Base-by-base conservation (phyloP, 208 protist genomes). In the Blastocrithidia nonstop region DNA sequence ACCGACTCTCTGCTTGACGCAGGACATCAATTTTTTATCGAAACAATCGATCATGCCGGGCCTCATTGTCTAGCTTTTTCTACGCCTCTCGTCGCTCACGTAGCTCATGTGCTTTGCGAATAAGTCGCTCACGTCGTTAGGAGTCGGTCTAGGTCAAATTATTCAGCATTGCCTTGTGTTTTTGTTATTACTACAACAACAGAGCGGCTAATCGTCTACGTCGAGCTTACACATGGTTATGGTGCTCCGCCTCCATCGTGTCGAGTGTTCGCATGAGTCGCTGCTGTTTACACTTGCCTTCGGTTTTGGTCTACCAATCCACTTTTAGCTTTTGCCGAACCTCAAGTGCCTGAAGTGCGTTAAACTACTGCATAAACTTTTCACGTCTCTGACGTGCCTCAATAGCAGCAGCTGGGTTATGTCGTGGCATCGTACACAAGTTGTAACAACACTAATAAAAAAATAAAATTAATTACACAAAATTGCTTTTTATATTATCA, bases 1-100 rank as follows among this genome's bases (percentile, higher is more conserved):
- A 60, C 0, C 77, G 73, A 51, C 77, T 88, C 69, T 91, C 77
- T 24, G 82, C 82, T 53, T 78, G 66, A 0, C 82, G 73, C 24
- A 91, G 63, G 15, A 47, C 58, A 50, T 85, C 82, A 29, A 86
- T 88, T 28, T 74, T 69, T 16, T 85, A 74, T 8, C 77, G 74
- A 46, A 91, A 85, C 22, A 86, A 58, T 6, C 70, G 70, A 28
- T 88, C 69, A 23, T 83, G 50, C 6, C 72, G 60, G n/a, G 58
- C 58, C 23, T 57, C 56, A 33, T 35, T 73, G 45, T 85, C 77
- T 13, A 37, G 47, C 50, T 64, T 50, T 39, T 70, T 69, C 35
- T 71, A 56, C 42, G 51, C 58, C 55, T 80, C 65, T 7, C 80
- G 77, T 40, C 63, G 52, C 8, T 42, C 75, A 15, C 74, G 67